A percentile compares a stretch with the other conserved stretches of the same genome.
Conservation (phyloP, 768 basidiomycete genomes). For the Lyophyllum decastes region DNA sequence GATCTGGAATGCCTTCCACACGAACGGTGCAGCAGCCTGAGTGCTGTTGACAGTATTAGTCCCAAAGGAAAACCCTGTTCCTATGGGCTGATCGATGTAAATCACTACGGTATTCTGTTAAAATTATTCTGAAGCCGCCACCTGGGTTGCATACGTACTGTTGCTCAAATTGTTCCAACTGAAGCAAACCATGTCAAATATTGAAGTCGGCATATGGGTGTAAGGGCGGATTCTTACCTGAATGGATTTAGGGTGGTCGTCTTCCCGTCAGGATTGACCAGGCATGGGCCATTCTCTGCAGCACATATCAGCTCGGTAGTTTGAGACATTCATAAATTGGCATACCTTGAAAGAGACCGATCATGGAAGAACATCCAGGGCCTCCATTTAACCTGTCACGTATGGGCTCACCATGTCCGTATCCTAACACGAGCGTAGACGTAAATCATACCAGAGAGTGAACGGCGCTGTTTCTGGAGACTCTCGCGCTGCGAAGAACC, state of each 20-base stretch:
- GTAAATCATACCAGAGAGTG: slow-evolving; percentile 51
- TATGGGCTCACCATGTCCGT: neutral
- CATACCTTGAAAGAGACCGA: slow-evolving; percentile 64
- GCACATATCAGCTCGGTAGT: neutral
- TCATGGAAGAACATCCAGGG: slow-evolving; percentile 64
- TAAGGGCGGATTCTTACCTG: slow-evolving; percentile 35
- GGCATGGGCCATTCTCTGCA: slow-evolving; percentile 65
- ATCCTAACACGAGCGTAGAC: neutral
- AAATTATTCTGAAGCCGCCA: neutral
- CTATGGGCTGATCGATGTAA: slow-evolving; percentile 72
- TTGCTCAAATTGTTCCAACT: slow-evolving; percentile 75
- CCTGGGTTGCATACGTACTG: slow-evolving; percentile 35
- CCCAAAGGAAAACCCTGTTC: slow-evolving; percentile 65
- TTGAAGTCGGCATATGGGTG: neutral
- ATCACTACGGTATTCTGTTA: slow-evolving; percentile 46
- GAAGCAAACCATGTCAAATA: neutral
- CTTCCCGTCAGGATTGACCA: slow-evolving; percentile 53
- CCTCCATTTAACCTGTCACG: slow-evolving; percentile 54
- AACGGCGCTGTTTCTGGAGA: slow-evolving; percentile 64
- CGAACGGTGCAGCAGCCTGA: slow-evolving; percentile 51
- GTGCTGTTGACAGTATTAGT: slow-evolving; percentile 59
- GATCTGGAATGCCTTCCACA: slow-evolving; percentile 67
- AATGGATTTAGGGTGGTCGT: slow-evolving; percentile 60
- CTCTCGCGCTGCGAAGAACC: slow-evolving; percentile 70
- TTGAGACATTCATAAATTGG: neutral